phyloP scores from a whole-genome alignment of 1,284 basidiomycete species.

The Fistulina hepatica region DNA sequence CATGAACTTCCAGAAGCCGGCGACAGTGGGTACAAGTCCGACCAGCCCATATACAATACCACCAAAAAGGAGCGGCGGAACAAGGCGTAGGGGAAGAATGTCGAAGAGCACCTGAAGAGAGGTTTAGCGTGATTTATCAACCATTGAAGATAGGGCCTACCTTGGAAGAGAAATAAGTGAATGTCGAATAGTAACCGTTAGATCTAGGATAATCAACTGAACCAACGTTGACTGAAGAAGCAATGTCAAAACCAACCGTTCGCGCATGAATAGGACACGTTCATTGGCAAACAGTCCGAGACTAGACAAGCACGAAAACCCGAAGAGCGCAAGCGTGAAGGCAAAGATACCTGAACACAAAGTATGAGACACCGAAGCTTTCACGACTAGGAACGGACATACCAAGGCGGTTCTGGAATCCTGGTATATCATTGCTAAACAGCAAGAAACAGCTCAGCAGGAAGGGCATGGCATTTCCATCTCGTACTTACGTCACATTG shows the following conservation, averaged over 20 bases:
- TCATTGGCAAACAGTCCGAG: constrained; percentile 90
- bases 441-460: constrained; percentile 11
- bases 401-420: constrained; percentile 87
- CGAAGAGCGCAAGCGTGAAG: constrained; percentile 90
- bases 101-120: constrained; percentile 74
- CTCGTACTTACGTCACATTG: constrained; percentile 49
- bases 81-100: constrained; percentile 85
- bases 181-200: constrained; percentile 93
- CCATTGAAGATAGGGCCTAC: constrained; percentile 23
- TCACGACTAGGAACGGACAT: constrained; percentile 12
- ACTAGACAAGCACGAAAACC: constrained; percentile 91
- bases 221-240: constrained; percentile 1
- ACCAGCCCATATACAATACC: constrained; percentile 91
- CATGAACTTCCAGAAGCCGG: constrained; percentile 97
- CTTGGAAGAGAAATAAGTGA: constrained; percentile 94
- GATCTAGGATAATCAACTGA: constrained; percentile 39
- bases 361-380: constrained; percentile 1
- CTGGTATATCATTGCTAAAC: constrained; percentile 77
- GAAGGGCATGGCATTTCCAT: constrained; percentile 5
- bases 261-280: constrained; percentile 90
- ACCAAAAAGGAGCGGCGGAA: constrained; percentile 90
- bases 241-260: constrained; percentile 47
- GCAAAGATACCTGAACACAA: constrained; percentile 84
- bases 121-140: not conserved
- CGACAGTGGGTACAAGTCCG: constrained; percentile 83